Evolutionary conservation across 345 rosid species (phyloP).

Genomic region (Aurinia saxatilis): DNA sequence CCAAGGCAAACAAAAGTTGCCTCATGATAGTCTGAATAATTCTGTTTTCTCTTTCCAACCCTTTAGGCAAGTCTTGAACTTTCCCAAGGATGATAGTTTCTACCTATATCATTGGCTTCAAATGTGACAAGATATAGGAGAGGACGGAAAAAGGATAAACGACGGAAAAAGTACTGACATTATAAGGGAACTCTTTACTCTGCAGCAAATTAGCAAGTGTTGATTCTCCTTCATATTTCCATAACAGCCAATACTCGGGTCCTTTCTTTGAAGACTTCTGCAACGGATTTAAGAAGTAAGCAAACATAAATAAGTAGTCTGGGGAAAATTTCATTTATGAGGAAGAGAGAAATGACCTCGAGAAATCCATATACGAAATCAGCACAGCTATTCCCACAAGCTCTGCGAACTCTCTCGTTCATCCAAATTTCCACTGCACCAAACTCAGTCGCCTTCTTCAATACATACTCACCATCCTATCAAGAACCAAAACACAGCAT

Average conservation of each 20-base stretch:
- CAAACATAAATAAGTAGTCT: not conserved
- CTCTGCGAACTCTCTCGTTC: conserved; percentile 95
- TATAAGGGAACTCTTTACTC: conserved; percentile 90
- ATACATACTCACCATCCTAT: conserved; percentile 72
- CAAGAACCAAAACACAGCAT: conserved; percentile 9
- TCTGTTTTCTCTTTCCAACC: conserved; percentile 75
- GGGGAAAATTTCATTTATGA: not conserved
- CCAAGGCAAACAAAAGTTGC: conserved; percentile 84
- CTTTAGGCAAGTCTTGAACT: conserved; percentile 75
- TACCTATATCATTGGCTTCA: conserved; percentile 43
- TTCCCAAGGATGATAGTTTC: conserved; percentile 75
- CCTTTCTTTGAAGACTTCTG: conserved; percentile 80
- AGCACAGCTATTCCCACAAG: conserved; percentile 94
- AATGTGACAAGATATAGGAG: not conserved
- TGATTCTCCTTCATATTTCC: conserved; percentile 82
- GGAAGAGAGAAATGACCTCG: conserved; percentile 48
- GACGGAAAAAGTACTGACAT: conserved; percentile 48
- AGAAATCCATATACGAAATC: conserved; percentile 82
- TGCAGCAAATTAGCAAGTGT: conserved; percentile 75
- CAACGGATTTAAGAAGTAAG: conserved; percentile 17
- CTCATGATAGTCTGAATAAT: conserved; percentile 87
- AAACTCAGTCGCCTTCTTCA: conserved; percentile 94
- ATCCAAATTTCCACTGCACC: conserved; percentile 99
- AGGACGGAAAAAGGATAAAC: not conserved
- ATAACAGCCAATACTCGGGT: conserved; percentile 82